These are phyloP conservation scores for Lactarius sp. DNA, from an alignment of 768 basidiomycete genomes.

Conservation along the genomic window DNA sequence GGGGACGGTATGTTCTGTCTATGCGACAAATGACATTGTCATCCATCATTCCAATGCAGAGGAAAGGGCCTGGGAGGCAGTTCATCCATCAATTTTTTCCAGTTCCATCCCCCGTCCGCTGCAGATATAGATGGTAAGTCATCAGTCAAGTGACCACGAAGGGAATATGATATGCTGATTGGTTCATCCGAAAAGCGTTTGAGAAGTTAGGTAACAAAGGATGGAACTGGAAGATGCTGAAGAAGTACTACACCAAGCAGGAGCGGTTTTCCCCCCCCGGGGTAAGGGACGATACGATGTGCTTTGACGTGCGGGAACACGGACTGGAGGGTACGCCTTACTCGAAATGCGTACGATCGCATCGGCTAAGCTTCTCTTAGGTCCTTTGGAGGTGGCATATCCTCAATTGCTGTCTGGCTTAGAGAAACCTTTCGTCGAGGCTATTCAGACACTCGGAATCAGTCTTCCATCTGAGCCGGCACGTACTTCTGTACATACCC, in stretches of 20 bases:
- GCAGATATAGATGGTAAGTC: slow-evolving; percentile 24
- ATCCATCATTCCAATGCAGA: slow-evolving; percentile 5
- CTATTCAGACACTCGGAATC: background rate
- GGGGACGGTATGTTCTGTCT: slow-evolving; percentile 3
- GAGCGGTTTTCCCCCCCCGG: slow-evolving; percentile 19
- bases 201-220: slow-evolving; percentile 28
- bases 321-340: slow-evolving; percentile 8
- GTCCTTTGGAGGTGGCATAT: slow-evolving; percentile 17
- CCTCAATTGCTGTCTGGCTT: background rate
- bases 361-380: background rate
- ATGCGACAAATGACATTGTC: background rate
- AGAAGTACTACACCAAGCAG: slow-evolving; percentile 22
- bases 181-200: slow-evolving; percentile 5
- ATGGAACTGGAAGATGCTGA: slow-evolving; percentile 27
- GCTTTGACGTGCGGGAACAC: slow-evolving; percentile 15
- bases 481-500: background rate
- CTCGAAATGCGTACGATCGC: too few relatives aligned
- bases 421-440: slow-evolving; percentile 14
- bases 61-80: slow-evolving; percentile 30
- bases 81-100: slow-evolving; percentile 25
- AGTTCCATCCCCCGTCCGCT: slow-evolving; percentile 14
- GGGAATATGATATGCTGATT: background rate
- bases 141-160: background rate
- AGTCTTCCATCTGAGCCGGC: slow-evolving; percentile 4
- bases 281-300: background rate